Percentiles rank a stretch among this genome's conserved stretches.
Conservation (phyloP, 306 rosid genomes). For the Sicyos baderoa region DNA sequence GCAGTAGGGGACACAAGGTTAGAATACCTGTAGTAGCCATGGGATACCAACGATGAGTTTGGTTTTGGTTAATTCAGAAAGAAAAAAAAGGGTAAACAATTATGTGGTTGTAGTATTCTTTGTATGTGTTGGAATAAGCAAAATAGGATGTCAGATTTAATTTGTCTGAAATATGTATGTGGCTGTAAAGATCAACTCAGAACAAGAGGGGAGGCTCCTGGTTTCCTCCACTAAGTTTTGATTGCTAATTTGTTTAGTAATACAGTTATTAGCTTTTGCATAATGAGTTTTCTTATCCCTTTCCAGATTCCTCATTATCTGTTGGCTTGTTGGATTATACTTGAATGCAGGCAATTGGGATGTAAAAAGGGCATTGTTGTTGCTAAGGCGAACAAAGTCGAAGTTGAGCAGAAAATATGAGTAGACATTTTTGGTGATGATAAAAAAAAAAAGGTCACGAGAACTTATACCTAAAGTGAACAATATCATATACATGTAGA, state of each 20-base stretch:
- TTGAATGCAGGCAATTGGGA: neutral
- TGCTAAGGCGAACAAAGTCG: too few species aligned
- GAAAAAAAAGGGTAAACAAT: conserved; percentile 20
- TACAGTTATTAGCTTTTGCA: conserved; percentile 19
- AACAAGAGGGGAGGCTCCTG: conserved; percentile 27
- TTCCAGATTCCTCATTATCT: neutral
- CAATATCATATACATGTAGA: too few species aligned
- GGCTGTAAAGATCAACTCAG: conserved; percentile 60
- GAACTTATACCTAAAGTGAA: too few species aligned
- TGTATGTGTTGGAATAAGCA: conserved; percentile 84
- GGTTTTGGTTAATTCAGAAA: conserved; percentile 29
- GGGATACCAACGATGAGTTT: conserved; percentile 57
- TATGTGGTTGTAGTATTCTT: conserved; percentile 81
- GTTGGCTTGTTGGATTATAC: neutral
- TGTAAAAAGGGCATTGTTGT: neutral
- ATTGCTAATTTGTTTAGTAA: conserved; percentile 29
- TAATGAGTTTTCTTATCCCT: conserved; percentile 3
- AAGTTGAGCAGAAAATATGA: too few species aligned
- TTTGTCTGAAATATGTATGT: conserved; percentile 32
- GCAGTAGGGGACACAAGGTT: conserved; percentile 90
- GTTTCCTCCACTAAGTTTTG: conserved; percentile 74
- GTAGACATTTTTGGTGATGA: too few species aligned
- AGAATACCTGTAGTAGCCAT: conserved; percentile 86
- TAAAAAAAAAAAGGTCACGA: too few species aligned
- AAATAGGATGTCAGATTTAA: conserved; percentile 38